Conservation (phyloP, 768 basidiomycete species). For the Fomitopsis pulvina region DNA sequence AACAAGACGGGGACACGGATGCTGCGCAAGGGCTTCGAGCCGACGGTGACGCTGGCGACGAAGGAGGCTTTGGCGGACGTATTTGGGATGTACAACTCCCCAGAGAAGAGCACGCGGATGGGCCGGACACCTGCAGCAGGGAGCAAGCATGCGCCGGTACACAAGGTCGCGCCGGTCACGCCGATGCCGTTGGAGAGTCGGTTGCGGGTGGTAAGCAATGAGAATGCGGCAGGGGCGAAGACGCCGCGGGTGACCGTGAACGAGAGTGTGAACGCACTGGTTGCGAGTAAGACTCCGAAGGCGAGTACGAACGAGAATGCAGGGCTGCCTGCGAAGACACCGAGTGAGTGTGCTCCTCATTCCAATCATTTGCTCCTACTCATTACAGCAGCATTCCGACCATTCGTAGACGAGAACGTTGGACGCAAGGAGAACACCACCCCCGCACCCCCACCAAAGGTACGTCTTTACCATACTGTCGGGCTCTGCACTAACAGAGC, state of each 20-base stretch:
- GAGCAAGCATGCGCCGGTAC: conserved; percentile 68
- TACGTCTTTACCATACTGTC: conserved; percentile 13
- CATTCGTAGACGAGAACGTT: conserved; percentile 62
- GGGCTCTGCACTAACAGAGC: neutral
- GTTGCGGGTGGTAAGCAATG: conserved; percentile 15
- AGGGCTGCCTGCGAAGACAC: neutral
- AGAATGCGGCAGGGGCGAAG: conserved; percentile 26
- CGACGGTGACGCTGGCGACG: conserved; percentile 94
- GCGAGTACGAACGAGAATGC: neutral
- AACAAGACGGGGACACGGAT: conserved; percentile 19
- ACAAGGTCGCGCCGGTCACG: conserved; percentile 55
- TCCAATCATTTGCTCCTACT: neutral
- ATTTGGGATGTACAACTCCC: conserved; percentile 93
- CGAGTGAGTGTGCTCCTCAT: neutral
- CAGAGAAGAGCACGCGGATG: conserved; percentile 62
- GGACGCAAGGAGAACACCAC: conserved; percentile 35
- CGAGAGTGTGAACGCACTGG: neutral
- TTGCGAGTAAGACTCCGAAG: neutral
- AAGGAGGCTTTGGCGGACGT: conserved; percentile 93
- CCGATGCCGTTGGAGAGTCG: conserved; percentile 17
- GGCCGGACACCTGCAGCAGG: conserved; percentile 40
- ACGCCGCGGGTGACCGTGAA: conserved; percentile 19
- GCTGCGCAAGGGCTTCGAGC: conserved; percentile 50
- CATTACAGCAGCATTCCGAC: conserved; percentile 45
- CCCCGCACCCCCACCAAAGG: conserved; percentile 31